Evolutionary conservation across 345 rosid genomes (phyloP), one percentile per base, ranked within the genome.

Genomic region (Eucalyptus albens): DNA sequence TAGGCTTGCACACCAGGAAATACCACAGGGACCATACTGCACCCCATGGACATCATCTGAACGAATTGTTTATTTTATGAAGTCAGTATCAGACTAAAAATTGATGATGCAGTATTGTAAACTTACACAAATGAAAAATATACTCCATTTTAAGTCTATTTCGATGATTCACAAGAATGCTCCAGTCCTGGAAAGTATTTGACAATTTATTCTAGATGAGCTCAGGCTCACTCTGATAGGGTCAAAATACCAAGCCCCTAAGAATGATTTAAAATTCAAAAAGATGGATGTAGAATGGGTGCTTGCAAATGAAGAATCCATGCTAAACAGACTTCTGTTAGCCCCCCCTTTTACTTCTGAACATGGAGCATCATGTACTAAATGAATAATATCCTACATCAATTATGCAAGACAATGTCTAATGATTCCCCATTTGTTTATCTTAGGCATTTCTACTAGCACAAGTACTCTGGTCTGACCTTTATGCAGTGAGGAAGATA

Each of bases 1-100:
- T 37, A 53, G 29, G 88, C 67, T 50, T 86, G 90, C 88, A 91
- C 91, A 3, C 95, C 94, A 2, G 96, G 93, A 91, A 92, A 93
- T 94, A 92, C 93, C 95, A 94, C 93, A 6, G 95, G 95, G 86
- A 93, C 94, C 95, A 94, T 88, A 88, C 96, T 95, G 87, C 95
- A 93, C 90, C 96, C 95, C 97, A 94, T 93, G 90, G 96, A 96
- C 96, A 96, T 95, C 93, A 96, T 94, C 96, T 95, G 83, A 72
- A 37, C 0, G 45, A 72, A 11, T 72, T 37, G 26, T 72, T 72
- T 72, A 15, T 72, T 19, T 31, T 72, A 4, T 72, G 45, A 37
- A 72, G 83, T 72, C 83, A 37, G 83, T 72, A 19, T 37, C 24
- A 21, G 83, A 4, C 45, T 72, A 12, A 72, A 37, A 37, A 72